Evolutionary conservation across 257 asterid species (phyloP), one percentile per base, ranked within the genome.

Genomic region (Solanum sitiens): DNA sequence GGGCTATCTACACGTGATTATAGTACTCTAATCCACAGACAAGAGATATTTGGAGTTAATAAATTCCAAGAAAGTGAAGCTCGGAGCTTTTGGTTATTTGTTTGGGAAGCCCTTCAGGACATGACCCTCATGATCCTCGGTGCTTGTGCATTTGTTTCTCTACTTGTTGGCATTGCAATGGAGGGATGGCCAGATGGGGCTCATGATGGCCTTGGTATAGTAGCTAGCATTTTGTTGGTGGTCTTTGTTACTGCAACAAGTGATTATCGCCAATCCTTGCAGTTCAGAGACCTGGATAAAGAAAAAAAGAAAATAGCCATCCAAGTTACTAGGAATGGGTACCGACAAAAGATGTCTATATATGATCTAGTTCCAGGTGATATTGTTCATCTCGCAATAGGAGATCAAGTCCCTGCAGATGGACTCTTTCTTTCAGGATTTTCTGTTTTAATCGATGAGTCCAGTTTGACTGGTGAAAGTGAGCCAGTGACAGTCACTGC

Each of bases 121-220:
- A 95, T 93, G 94, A 96, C 99, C 23, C 96, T 96, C 42, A 95
- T 95, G 99, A 96, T 96, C 87, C 99, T 96, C 40, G 99, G 95
- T 13, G 93, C 91, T 6, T 96, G 98, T 72, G 99, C 99, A 1
- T 86, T 94, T 12, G 95, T 94, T 87, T 96, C 99, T 37, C 90
- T 96, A 18, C 80, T 95, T 10, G 98, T 96, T 42, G 99, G 99
- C 68, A 90, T 96, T 30, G 98, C 98, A 33, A 96, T 96, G 3
- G 98, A 96, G 86, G 99, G 98, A 86, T 96, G 99, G 99, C 98
- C 99, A 2, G 90, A 84, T 68, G 99, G 99, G 8, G 95, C 99
- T 85, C 99, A 96, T 35, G 99, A 96, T 87, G 99, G 99, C 11
- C 98, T 96, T 35, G 98, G 99, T 12, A 95, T 95, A 23, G 98